phyloP scores from a whole-genome alignment of 176 grass and related monocot species.

The Poa pratensis region DNA sequence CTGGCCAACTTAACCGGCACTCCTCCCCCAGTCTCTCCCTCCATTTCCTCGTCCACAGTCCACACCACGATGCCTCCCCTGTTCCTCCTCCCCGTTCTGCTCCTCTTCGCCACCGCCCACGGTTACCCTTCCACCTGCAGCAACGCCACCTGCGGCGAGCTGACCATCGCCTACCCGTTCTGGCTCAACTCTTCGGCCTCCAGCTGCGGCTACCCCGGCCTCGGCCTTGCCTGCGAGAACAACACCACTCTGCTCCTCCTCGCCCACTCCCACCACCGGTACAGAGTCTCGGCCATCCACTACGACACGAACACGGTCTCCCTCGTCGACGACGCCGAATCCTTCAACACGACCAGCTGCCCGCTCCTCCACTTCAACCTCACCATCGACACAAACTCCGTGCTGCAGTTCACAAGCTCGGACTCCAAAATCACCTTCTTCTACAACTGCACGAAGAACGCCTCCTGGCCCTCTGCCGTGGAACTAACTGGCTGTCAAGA shows the following conservation, averaged over 20 bases:
- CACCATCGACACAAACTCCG: slow-evolving; percentile 11
- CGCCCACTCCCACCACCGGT: slow-evolving; percentile 7
- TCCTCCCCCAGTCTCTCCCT: neutral
- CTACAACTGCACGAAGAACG: slow-evolving; percentile 44
- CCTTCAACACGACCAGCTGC: neutral
- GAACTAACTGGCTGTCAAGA: neutral
- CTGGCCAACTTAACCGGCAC: neutral
- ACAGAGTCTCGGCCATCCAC: slow-evolving; percentile 38
- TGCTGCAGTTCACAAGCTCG: neutral
- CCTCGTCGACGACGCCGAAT: slow-evolving; percentile 41
- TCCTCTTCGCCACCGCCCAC: neutral
- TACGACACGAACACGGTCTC: slow-evolving; percentile 26
- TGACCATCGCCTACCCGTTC: slow-evolving; percentile 62
- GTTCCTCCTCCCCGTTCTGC: slow-evolving; percentile 21
- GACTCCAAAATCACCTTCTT: slow-evolving; percentile 54
- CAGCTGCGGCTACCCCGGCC: slow-evolving; percentile 49
- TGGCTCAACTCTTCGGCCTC: neutral
- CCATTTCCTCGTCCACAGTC: neutral
- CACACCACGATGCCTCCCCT: neutral
- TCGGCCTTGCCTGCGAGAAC: slow-evolving; percentile 53
- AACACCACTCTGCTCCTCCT: slow-evolving; percentile 40
- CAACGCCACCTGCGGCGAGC: slow-evolving; percentile 41
- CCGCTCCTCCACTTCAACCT: slow-evolving; percentile 48
- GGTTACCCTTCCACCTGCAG: neutral
- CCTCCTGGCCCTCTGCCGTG: neutral